Percentiles rank a stretch among this genome's conserved stretches.
These are phyloP conservation scores for Candida sithepensis DNA, from an alignment of 805 yeast genomes.

Conservation along the genomic window DNA sequence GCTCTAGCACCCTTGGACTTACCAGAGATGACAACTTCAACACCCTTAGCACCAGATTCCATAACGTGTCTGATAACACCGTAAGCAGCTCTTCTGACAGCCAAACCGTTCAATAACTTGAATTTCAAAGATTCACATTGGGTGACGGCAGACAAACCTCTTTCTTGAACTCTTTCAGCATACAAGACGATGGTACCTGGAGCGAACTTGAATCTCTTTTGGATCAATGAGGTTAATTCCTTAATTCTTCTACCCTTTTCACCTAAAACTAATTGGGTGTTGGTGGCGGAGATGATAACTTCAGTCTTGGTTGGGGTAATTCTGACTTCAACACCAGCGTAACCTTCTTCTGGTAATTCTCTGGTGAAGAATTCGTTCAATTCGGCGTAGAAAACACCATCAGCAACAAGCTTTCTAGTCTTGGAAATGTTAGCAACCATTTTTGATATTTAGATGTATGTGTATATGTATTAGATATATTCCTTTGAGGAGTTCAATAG, in stretches of 20 bases:
- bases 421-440: constrained; percentile 67
- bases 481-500: no score
- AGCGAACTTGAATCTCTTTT: constrained; percentile 96
- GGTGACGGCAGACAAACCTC: constrained; percentile 99
- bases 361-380: constrained; percentile 99
- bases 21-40: constrained; percentile 99
- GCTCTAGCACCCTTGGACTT: constrained; percentile 99
- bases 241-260: constrained; percentile 99
- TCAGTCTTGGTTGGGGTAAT: constrained; percentile 97
- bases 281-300: constrained; percentile 97
- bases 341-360: constrained; percentile 99
- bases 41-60: constrained; percentile 99
- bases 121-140: constrained; percentile 99
- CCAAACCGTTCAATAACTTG: constrained; percentile 97
- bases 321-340: constrained; percentile 99
- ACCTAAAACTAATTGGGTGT: constrained; percentile 98
- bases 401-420: constrained; percentile 99
- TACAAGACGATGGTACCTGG: constrained; percentile 90
- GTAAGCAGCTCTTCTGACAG: constrained; percentile 99
- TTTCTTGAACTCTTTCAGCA: constrained; percentile 99
- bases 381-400: constrained; percentile 99
- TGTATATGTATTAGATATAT: no score
- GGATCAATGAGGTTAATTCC: constrained; percentile 95
- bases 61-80: constrained; percentile 99
- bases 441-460: constrained; percentile 13